Percentiles rank a stretch among this genome's conserved stretches.
Evolutionary conservation across 768 basidiomycete genomes (phyloP).

Genomic region (Boletus rufocinnamomeus): DNA sequence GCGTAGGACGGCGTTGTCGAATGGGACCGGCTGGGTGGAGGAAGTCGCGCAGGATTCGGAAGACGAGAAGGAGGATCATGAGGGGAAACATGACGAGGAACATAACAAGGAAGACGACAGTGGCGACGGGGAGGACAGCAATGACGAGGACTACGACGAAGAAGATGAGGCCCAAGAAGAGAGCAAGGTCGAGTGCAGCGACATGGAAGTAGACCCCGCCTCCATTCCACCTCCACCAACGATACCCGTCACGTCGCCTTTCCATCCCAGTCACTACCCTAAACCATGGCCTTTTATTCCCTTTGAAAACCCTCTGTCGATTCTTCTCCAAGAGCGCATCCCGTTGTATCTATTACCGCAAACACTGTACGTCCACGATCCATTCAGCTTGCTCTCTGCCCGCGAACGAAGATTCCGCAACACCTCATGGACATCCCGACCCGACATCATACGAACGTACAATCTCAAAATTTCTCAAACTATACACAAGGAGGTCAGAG

Average conservation of each 20-base stretch:
- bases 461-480: slow-evolving; percentile 19
- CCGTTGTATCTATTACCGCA: slow-evolving; percentile 40
- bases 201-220: not conserved
- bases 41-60: not conserved
- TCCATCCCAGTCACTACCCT: slow-evolving; percentile 40
- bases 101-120: not conserved
- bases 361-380: slow-evolving; percentile 47
- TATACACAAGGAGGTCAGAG: not conserved
- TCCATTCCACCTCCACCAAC: slow-evolving; percentile 2
- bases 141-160: not conserved
- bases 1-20: not conserved
- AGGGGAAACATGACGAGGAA: not conserved
- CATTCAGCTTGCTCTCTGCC: slow-evolving; percentile 37
- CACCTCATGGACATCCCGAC: slow-evolving; percentile 32
- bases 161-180: not conserved
- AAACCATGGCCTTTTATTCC: slow-evolving; percentile 44
- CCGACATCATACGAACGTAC: slow-evolving; percentile 37
- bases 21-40: not conserved
- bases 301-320: slow-evolving; percentile 28
- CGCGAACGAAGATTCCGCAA: not conserved
- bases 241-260: slow-evolving; percentile 28
- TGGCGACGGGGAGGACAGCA: not conserved
- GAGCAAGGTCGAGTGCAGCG: not conserved
- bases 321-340: slow-evolving; percentile 37
- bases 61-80: not conserved